Evolutionary conservation across 2,329 filamentous ascomycete species (phyloP), one percentile per base, ranked within the genome.

Genomic region (Cercospora sesami): DNA sequence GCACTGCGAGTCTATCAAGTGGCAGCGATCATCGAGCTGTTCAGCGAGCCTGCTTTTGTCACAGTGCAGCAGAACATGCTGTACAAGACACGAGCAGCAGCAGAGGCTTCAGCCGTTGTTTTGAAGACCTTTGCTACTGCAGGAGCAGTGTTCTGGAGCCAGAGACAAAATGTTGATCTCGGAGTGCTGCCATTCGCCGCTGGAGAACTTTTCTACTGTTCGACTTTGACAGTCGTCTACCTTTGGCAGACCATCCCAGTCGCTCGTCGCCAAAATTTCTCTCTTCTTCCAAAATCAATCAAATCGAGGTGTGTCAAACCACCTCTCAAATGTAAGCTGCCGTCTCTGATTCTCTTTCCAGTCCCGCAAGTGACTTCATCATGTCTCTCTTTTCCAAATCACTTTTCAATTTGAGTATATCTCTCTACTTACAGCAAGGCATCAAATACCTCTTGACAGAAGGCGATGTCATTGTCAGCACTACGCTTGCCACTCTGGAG

Each of bases 371-470:
- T 5, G 72, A 78, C n/a, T 90, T 89, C 74, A 74, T 87, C 57
- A 73, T 85, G 4, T 84, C 83, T 2, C 86, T 86, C 69, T 92
- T 97, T 76, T 91, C 92, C 68, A 82, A 82, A 10, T 86, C 89
- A 1, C 88, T 96, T 1, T 81, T 95, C 30, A 86, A 86, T 16
- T 86, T 98, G 3, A 91, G 91, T 4, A 84, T 86, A n/a, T 96
- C 90, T 75, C 87, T 98, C 78, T 94, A 93, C 81, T 83, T 93
- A 6, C 95, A 99, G 80, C 94, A 92, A 39, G 81, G 93, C 21
- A 88, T 98, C 75, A 99, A 99, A 80, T 94, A 98, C 78, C 78
- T 98, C 63, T 86, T 99, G 63, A 98, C 95, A 0, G 93, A 98
- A 80, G 95, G 94, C 68, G 95, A 99, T 81, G 93, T 93, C 1